A percentile compares a stretch with the other conserved stretches of the same genome.
phyloP scores from a whole-genome alignment of 2,329 filamentous ascomycete genomes.

The Hortaea sp. region DNA sequence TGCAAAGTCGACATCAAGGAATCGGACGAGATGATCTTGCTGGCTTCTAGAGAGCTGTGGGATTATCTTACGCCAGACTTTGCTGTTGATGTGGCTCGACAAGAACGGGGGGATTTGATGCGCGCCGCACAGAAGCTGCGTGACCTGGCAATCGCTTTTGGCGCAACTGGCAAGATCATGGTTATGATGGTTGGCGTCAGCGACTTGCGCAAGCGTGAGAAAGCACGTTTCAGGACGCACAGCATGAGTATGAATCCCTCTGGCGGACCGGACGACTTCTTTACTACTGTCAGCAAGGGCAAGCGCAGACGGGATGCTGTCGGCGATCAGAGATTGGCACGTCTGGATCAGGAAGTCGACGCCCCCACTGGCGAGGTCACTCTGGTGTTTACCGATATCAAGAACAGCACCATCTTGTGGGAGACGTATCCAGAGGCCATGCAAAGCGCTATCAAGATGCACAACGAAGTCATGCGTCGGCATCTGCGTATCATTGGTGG shows the following conservation, averaged over 20 bases:
- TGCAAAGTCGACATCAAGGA: constrained; percentile 69
- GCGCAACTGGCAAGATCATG: constrained; percentile 91
- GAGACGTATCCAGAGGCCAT: constrained; percentile 91
- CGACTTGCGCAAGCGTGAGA: constrained; percentile 78
- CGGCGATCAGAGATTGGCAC: constrained; percentile 77
- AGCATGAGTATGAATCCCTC: constrained; percentile 79
- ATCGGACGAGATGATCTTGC: constrained; percentile 83
- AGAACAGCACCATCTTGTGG: constrained; percentile 93
- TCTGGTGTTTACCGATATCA: constrained; percentile 97
- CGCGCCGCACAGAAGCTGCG: constrained; percentile 86
- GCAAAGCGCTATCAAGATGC: constrained; percentile 91
- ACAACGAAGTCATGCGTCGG: constrained; percentile 93
- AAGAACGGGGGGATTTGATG: constrained; percentile 85
- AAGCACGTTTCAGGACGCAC: constrained; percentile 63
- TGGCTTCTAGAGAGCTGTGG: constrained; percentile 91
- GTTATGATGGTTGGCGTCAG: constrained; percentile 95
- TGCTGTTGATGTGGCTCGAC: constrained; percentile 81
- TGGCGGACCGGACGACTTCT: constrained; percentile 61
- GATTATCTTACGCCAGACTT: constrained; percentile 84
- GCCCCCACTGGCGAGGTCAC: constrained; percentile 83
- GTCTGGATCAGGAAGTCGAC: constrained; percentile 81
- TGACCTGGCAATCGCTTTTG: constrained; percentile 91
- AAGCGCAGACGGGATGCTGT: constrained; percentile 49
- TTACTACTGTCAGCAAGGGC: constrained; percentile 47
- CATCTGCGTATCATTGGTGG: constrained; percentile 89